Evolutionary conservation across 495 filamentous ascomycete genomes (phyloP).

Genomic region (Annulohypoxylon nitens): DNA sequence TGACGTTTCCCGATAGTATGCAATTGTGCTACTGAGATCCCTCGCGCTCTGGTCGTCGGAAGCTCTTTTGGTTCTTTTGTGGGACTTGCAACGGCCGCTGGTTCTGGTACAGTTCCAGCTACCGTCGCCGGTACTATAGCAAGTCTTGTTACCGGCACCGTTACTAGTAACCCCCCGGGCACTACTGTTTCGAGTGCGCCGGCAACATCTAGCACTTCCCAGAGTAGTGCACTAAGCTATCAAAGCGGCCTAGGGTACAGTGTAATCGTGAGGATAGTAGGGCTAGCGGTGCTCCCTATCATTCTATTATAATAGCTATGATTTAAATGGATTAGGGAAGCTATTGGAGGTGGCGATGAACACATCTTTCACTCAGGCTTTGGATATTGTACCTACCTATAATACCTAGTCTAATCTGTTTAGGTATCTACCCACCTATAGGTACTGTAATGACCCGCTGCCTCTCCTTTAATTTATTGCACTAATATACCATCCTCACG

Average conservation of each 20-base stretch:
- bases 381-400: too few relatives aligned
- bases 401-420: too few relatives aligned
- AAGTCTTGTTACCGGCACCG: neutral
- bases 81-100: neutral
- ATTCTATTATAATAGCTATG: neutral
- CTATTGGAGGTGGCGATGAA: neutral
- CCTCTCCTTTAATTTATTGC: too few relatives aligned
- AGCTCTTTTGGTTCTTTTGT: constrained; percentile 6
- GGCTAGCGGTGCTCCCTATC: neutral
- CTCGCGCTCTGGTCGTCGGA: neutral
- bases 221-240: neutral
- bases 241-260: neutral
- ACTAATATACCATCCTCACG: too few relatives aligned
- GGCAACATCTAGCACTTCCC: constrained; percentile 5
- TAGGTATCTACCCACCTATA: too few relatives aligned
- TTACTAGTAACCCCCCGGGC: neutral
- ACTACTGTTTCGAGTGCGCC: neutral
- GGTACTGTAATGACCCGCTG: too few relatives aligned
- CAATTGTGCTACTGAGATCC: constrained; percentile 20
- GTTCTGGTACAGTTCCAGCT: neutral
- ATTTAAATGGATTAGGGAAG: neutral
- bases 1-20: constrained; percentile 22
- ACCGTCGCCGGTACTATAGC: neutral
- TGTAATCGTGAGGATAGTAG: neutral
- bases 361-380: neutral